phyloP scores from a whole-genome alignment of 2,329 filamentous ascomycete species.

The Colletotrichum caudatum region DNA sequence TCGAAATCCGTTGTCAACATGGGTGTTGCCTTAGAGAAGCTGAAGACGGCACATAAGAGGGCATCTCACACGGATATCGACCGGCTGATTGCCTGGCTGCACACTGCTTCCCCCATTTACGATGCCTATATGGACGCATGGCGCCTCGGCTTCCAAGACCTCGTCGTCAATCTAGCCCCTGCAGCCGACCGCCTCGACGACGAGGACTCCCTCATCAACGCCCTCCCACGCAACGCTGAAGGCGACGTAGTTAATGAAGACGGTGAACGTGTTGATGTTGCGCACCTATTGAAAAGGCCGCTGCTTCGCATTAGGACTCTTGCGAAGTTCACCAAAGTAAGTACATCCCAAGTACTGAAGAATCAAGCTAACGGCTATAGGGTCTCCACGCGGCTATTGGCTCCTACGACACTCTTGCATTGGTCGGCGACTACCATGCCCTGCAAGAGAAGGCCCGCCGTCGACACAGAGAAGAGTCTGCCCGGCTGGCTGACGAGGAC shows the following conservation, averaged over 20 bases:
- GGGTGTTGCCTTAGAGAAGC: constrained; percentile 88
- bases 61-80: constrained; percentile 81
- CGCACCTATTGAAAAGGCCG: constrained; percentile 90
- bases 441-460: constrained; percentile 83
- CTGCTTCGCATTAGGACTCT: constrained; percentile 90
- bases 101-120: constrained; percentile 82
- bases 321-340: constrained; percentile 82
- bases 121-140: constrained; percentile 87
- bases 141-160: constrained; percentile 93
- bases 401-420: constrained; percentile 59
- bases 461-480: constrained; percentile 72
- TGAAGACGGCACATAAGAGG: constrained; percentile 83
- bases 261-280: constrained; percentile 93
- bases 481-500: constrained; percentile 84
- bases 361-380: constrained; percentile 45
- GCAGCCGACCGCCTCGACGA: constrained; percentile 66
- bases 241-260: constrained; percentile 78
- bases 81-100: constrained; percentile 83
- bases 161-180: constrained; percentile 92
- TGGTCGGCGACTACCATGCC: constrained; percentile 69
- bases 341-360: constrained; percentile 19
- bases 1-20: constrained; percentile 93
- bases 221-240: constrained; percentile 70
- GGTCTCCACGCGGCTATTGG: constrained; percentile 69
- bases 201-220: constrained; percentile 69